phyloP scores from a whole-genome alignment of 345 rosid genomes.

The Psidium friedrichsthalianum region DNA sequence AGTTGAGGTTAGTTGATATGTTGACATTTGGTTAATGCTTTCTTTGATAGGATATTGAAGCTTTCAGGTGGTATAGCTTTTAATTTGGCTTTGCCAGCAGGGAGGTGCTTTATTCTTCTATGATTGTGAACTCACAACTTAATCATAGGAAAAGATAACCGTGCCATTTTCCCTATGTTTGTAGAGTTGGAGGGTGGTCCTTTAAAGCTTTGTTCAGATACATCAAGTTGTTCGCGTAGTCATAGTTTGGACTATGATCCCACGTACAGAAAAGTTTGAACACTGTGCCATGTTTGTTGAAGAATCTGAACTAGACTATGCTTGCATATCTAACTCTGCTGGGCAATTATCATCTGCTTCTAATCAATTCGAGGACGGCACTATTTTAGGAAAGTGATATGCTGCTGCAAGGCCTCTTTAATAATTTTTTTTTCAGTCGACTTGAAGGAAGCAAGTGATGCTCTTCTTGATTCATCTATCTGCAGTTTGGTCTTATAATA shows the following conservation, averaged over 20 bases:
- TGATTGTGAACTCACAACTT: not conserved
- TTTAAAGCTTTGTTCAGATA: not conserved
- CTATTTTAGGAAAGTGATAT: not conserved
- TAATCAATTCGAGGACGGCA: not conserved
- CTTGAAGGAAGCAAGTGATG: too few relatives aligned
- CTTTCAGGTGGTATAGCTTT: fast-evolving
- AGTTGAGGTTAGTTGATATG: not conserved
- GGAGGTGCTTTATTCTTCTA: not conserved
- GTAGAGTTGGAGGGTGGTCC: not conserved
- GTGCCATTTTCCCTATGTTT: not conserved
- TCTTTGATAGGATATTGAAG: not conserved
- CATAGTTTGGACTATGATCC: not conserved
- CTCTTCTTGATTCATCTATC: not conserved
- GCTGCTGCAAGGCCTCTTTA: fast-evolving
- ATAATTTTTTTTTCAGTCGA: not conserved
- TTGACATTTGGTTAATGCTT: not conserved
- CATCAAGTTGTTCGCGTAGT: not conserved
- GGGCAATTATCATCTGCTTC: not conserved
- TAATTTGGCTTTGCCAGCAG: not conserved
- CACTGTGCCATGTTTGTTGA: not conserved
- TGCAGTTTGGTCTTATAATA: not conserved
- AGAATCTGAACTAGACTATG: not conserved
- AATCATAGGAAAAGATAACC: not conserved
- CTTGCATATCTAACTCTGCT: not conserved
- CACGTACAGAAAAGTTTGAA: not conserved